A percentile compares a stretch with the other conserved stretches of the same genome.
Evolutionary conservation across 2,329 filamentous ascomycete species (phyloP).

Genomic region (Colletotrichum chlorophyti): DNA sequence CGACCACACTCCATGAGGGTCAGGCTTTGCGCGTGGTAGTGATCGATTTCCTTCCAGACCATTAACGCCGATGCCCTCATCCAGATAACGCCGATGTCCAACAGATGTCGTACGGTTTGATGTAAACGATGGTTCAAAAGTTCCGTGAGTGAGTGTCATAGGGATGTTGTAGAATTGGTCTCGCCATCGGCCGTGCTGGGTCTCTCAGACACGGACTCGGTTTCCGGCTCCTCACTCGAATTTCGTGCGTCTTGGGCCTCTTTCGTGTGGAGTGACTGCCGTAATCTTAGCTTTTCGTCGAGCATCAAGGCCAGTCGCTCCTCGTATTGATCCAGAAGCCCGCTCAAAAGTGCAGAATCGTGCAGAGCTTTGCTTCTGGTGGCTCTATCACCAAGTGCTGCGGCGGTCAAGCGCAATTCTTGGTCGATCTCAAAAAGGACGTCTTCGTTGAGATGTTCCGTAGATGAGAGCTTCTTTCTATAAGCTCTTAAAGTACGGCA

Average conservation of each 20-base stretch:
- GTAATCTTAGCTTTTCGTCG: slow-evolving; percentile 76
- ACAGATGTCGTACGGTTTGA: slow-evolving; percentile 18
- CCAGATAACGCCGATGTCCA: slow-evolving; percentile 16
- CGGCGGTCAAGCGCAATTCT: slow-evolving; percentile 67
- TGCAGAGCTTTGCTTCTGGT: slow-evolving; percentile 61
- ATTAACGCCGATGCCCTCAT: slow-evolving; percentile 8
- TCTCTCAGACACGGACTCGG: slow-evolving; percentile 34
- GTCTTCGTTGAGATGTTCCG: slow-evolving; percentile 63
- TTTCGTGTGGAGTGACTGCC: slow-evolving; percentile 48
- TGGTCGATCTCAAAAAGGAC: slow-evolving; percentile 68
- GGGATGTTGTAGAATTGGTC: slow-evolving; percentile 31
- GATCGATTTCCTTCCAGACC: neutral
- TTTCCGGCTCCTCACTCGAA: slow-evolving; percentile 42
- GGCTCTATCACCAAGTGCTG: slow-evolving; percentile 64
- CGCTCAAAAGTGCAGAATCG: slow-evolving; percentile 62
- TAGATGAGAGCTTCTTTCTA: slow-evolving; percentile 66
- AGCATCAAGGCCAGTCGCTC: slow-evolving; percentile 74
- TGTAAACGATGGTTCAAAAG: neutral
- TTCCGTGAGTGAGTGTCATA: slow-evolving; percentile 30
- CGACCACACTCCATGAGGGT: neutral
- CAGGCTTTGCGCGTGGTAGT: neutral
- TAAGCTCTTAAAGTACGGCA: slow-evolving; percentile 68
- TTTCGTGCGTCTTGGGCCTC: slow-evolving; percentile 37
- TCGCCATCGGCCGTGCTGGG: slow-evolving; percentile 10
- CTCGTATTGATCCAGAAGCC: slow-evolving; percentile 77